A percentile compares a stretch with the other conserved stretches of the same genome.
These are phyloP conservation scores for Pseudogymnoascus sp. DNA, from an alignment of 2,329 filamentous ascomycete genomes.

Conservation along the genomic window DNA sequence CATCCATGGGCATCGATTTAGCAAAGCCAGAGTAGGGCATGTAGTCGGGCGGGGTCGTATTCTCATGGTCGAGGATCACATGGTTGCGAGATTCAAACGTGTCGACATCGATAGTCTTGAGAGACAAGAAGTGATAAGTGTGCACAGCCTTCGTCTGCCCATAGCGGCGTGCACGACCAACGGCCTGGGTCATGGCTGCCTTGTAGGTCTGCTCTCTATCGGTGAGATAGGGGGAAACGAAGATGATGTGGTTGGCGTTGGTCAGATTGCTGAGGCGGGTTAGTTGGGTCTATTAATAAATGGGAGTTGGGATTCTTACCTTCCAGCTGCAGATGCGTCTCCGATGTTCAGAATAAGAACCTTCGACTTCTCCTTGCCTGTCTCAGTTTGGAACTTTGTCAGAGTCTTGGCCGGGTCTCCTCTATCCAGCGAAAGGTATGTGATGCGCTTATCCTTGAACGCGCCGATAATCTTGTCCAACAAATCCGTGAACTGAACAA, in stretches of 20 bases:
- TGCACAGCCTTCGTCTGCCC: slow-evolving; percentile 51
- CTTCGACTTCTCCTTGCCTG: slow-evolving; percentile 31
- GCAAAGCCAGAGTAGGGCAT: slow-evolving; percentile 4
- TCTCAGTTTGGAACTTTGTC: slow-evolving; percentile 34
- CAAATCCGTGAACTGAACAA: slow-evolving; percentile 45
- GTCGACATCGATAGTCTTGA: slow-evolving; percentile 39
- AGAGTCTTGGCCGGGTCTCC: slow-evolving; percentile 31
- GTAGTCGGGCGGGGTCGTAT: neutral
- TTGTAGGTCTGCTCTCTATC: slow-evolving; percentile 44
- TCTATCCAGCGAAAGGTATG: slow-evolving; percentile 31
- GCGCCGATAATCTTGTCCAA: slow-evolving; percentile 32
- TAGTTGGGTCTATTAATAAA: neutral
- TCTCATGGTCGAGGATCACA: slow-evolving; percentile 14
- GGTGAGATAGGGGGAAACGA: slow-evolving; percentile 48
- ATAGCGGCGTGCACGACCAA: slow-evolving; percentile 52
- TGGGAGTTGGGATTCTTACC: slow-evolving; percentile 36
- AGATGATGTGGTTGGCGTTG: slow-evolving; percentile 57
- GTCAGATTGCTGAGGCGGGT: slow-evolving; percentile 46
- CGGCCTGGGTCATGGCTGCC: slow-evolving; percentile 53
- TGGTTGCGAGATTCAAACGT: slow-evolving; percentile 33
- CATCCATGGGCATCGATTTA: neutral
- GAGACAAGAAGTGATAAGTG: slow-evolving; percentile 44
- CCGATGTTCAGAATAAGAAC: slow-evolving; percentile 52
- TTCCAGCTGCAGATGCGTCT: slow-evolving; percentile 50
- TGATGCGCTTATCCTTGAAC: slow-evolving; percentile 27